These are phyloP conservation scores for Skeletonema grethae DNA, from an alignment of 108 stramenopile species.

Conservation along the genomic window DNA sequence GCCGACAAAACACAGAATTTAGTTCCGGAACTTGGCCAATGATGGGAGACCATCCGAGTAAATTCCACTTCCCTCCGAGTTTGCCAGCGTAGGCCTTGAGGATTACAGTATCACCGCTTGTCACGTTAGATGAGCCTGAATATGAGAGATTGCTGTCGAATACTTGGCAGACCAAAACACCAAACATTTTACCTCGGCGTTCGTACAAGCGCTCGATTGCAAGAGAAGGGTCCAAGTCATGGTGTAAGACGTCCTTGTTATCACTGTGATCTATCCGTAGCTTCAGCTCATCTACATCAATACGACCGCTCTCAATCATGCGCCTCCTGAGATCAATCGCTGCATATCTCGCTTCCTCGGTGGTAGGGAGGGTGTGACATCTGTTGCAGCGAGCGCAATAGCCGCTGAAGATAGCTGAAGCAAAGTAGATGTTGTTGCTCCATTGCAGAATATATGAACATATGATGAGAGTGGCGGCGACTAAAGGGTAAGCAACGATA, in stretches of 20 bases:
- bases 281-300: background rate
- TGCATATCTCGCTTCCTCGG: background rate
- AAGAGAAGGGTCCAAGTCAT: conserved; percentile 11
- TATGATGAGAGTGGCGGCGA: no score
- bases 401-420: background rate
- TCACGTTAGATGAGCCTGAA: no score
- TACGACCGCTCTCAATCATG: background rate
- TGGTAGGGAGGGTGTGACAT: background rate
- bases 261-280: no score
- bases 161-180: conserved; percentile 8
- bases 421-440: no score
- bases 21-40: conserved; percentile 16
- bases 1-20: conserved; percentile 8
- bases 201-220: conserved; percentile 1
- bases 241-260: background rate
- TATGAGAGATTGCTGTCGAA: background rate
- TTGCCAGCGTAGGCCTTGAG: conserved; percentile 31
- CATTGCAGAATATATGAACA: no score
- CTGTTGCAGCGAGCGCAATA: background rate
- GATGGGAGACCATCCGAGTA: conserved; percentile 24
- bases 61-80: conserved; percentile 18
- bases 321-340: background rate
- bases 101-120: conserved; percentile 4
- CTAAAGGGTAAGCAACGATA: no score
- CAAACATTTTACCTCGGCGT: conserved; percentile 27